Evolutionary conservation across 2,329 filamentous ascomycete genomes (phyloP), one percentile per base, ranked within the genome.

Genomic region (Sclerotinia glacialis): DNA sequence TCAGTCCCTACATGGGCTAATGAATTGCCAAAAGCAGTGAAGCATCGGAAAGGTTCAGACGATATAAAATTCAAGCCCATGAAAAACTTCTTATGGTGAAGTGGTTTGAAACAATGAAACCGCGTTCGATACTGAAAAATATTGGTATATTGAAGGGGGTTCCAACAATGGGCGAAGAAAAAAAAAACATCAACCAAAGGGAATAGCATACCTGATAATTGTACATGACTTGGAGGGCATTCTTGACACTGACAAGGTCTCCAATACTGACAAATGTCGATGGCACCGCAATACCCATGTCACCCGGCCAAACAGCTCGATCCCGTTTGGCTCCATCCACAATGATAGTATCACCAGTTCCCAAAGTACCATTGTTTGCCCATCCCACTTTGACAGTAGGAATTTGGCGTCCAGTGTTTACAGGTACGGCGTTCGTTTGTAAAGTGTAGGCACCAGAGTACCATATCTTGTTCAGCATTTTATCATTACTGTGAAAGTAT

Each of bases 231-330:
- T 73, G 71, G 26, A 73, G 61, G 6, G 70, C 80, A 80, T 70
- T 83, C 80, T 76, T 85, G 21, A 85, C 78, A 49, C 80, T 79
- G 14, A 80, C 76, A 54, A 86, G 75, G 69, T 86, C 55, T 28
- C 81, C 80, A 0, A 83, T 85, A 9, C 82, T 83, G 3, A 85
- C 80, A n/a, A 83, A 81, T 9, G 85, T 79, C 11, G 78, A 79
- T 4, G 84, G 83, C 0, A 85, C 79, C 5, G 83, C 82, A 67
- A 86, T 83, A 2, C 67, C 69, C 82, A 87, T 85, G 71, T 88
- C 86, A 2, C 86, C 85, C 18, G 85, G 83, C 85, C 85, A 88
- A 1, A 88, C 82, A 40, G 85, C 77, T 6, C 84, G 79, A 71
- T 87, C 85, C 59, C 85, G 79, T 72, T 87, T 87, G 0, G 84